Evolutionary conservation across 148 eudicot genomes (phyloP).

Genomic region (Amaranthus cruentus): DNA sequence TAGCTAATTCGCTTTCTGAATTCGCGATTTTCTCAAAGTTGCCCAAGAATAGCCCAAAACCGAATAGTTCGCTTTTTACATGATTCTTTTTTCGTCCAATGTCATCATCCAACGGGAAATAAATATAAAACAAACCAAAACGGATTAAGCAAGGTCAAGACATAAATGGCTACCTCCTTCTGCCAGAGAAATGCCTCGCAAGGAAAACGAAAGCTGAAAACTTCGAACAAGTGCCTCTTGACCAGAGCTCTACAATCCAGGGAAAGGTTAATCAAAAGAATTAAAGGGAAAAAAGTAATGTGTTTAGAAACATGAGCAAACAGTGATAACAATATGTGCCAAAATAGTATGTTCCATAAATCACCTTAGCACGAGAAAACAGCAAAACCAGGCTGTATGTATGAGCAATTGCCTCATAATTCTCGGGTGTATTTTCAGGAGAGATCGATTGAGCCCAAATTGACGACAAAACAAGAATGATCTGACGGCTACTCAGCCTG

Average conservation of each 20-base stretch:
- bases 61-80: too few relatives aligned
- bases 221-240: constrained; percentile 77
- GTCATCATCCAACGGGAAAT: not conserved
- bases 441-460: constrained; percentile 90
- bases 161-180: constrained; percentile 56
- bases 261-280: constrained; percentile 6
- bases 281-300: constrained; percentile 1
- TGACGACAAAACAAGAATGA: constrained; percentile 79
- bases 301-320: not conserved
- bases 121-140: not conserved
- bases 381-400: constrained; percentile 88
- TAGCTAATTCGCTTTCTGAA: too few relatives aligned
- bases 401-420: constrained; percentile 96
- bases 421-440: constrained; percentile 73
- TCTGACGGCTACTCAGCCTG: constrained; percentile 85
- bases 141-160: not conserved
- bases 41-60: too few relatives aligned
- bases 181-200: constrained; percentile 64
- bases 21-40: too few relatives aligned
- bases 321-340: not conserved
- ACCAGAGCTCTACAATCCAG: constrained; percentile 60
- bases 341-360: not conserved
- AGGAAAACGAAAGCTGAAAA: constrained; percentile 94
- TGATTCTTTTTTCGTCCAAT: not conserved
- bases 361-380: constrained; percentile 84